A percentile compares a stretch with the other conserved stretches of the same genome.
Conservation (phyloP, 768 basidiomycete species). For the Lactarius trivialis region DNA sequence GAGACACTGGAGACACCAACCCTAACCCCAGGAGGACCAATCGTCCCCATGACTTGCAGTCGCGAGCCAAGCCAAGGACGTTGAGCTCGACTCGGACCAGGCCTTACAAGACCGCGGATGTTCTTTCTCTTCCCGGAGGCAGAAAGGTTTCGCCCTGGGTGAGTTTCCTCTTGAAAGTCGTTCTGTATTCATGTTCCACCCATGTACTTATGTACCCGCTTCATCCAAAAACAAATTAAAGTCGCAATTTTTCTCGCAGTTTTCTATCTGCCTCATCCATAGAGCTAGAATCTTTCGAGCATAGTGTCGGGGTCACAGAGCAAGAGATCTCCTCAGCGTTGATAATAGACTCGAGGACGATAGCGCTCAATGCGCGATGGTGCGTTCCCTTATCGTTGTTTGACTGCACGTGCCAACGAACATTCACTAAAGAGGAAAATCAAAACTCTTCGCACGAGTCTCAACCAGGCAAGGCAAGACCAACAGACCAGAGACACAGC, state of each 20-base stretch:
- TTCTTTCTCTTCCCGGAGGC: conserved; percentile 47
- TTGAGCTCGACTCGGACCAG: conserved; percentile 84
- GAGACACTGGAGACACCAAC: too few relatives aligned
- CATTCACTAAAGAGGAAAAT: conserved; percentile 62
- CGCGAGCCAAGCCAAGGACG: conserved; percentile 66
- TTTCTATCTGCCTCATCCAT: conserved; percentile 58
- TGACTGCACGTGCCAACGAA: not conserved
- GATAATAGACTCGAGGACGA: conserved; percentile 81
- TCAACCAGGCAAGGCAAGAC: conserved; percentile 73
- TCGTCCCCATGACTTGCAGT: conserved; percentile 57
- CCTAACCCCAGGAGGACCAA: too few relatives aligned
- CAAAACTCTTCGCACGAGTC: conserved; percentile 54
- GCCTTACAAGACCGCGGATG: conserved; percentile 73
- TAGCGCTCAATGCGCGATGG: conserved; percentile 65
- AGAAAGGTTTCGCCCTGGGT: conserved; percentile 56
- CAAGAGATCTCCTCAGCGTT: conserved; percentile 75
- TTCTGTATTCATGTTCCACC: conserved; percentile 23
- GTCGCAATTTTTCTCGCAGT: conserved; percentile 47
- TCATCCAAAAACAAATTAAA: conserved; percentile 43
- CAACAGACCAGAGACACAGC: conserved; percentile 61
- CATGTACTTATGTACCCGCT: conserved; percentile 32
- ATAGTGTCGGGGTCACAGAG: conserved; percentile 66
- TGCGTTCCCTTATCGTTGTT: conserved; percentile 30
- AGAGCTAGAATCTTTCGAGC: conserved; percentile 52
- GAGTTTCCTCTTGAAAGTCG: conserved; percentile 25